These are phyloP conservation scores for Fagus crenata DNA, from an alignment of 306 rosid genomes.

Conservation along the genomic window DNA sequence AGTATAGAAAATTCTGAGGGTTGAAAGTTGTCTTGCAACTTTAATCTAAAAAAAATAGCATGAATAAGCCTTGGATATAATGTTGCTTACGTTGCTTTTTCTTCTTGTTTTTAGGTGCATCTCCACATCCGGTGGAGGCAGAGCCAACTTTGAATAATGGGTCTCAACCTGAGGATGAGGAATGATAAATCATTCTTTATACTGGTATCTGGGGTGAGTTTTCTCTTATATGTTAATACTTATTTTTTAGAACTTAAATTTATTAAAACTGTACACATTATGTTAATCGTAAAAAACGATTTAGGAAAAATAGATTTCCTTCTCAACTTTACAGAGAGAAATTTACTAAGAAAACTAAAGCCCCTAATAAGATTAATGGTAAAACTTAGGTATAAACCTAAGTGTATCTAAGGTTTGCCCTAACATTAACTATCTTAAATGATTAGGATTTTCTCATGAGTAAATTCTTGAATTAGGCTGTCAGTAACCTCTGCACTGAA, in stretches of 20 bases:
- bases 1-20: background rate
- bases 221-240: background rate
- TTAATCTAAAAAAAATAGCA: background rate
- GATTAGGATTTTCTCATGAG: no score
- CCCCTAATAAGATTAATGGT: no score
- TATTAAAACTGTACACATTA: background rate
- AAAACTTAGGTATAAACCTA: no score
- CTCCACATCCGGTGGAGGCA: conserved; percentile 46
- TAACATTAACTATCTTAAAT: no score
- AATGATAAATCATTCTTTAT: conserved; percentile 27
- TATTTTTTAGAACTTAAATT: background rate
- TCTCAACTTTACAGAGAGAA: background rate
- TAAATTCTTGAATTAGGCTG: no score
- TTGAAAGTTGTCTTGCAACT: background rate
- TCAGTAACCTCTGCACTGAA: no score
- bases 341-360: background rate
- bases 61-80: background rate
- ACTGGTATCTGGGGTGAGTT: conserved; percentile 37
- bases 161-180: conserved; percentile 46
- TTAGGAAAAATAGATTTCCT: background rate
- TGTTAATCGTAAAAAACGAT: background rate
- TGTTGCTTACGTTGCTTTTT: conserved; percentile 5
- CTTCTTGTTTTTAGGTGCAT: conserved; percentile 31
- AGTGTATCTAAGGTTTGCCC: no score
- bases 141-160: conserved; percentile 13